Evolutionary conservation across 192 early-diverging fungal genomes (phyloP).

Genomic region (Linnemannia hyalina): DNA sequence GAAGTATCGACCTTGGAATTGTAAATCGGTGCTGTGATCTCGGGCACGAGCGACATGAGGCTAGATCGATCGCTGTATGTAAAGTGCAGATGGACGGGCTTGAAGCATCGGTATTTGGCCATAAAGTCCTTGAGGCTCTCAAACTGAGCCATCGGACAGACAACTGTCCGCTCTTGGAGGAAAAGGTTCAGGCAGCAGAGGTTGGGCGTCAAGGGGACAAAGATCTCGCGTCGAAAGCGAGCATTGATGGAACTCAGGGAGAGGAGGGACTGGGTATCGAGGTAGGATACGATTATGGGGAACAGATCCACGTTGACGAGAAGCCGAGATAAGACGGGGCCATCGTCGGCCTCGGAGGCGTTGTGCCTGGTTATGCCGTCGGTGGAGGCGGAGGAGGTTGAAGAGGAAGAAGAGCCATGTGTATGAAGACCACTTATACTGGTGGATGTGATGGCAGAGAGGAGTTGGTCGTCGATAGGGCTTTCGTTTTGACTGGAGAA

Average conservation of each 20-base stretch:
- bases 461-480: constrained; percentile 11
- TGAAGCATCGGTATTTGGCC: constrained; percentile 48
- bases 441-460: background rate
- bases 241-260: constrained; percentile 22
- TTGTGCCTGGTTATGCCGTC: background rate
- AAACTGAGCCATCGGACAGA: constrained; percentile 52
- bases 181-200: constrained; percentile 37
- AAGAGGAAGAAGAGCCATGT: constrained; percentile 8
- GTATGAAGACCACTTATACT: background rate
- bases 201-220: constrained; percentile 35
- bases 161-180: constrained; percentile 28
- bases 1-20: constrained; percentile 30
- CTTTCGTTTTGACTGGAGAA: constrained; percentile 19
- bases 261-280: constrained; percentile 39
- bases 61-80: constrained; percentile 45
- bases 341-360: constrained; percentile 13
- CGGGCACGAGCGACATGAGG: constrained; percentile 42
- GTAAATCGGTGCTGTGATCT: constrained; percentile 42
- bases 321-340: constrained; percentile 30
- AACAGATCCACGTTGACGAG: constrained; percentile 29
- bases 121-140: constrained; percentile 54
- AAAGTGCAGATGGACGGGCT: constrained; percentile 47
- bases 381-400: constrained; percentile 16
- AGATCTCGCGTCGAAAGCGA: constrained; percentile 37
- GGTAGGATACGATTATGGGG: constrained; percentile 32